phyloP scores from a whole-genome alignment of 257 asterid genomes.

The Knoxia roxburghii region DNA sequence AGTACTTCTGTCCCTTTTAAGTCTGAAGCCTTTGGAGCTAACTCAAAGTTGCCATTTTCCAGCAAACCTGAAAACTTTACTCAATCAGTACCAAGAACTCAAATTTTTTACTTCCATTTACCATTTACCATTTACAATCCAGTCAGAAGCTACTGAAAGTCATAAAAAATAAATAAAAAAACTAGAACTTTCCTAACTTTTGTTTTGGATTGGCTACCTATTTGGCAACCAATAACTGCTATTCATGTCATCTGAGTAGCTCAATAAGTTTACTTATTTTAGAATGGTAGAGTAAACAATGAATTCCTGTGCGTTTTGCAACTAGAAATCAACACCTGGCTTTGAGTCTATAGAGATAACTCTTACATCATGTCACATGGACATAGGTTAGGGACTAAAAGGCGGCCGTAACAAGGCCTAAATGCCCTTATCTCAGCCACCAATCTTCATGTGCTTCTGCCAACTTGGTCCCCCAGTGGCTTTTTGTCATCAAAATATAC shows the following conservation, averaged over 20 bases:
- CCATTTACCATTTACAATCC: neutral
- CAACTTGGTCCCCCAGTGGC: neutral
- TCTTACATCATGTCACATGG: neutral
- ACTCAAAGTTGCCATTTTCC: constrained; percentile 87
- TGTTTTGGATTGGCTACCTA: too few relatives aligned
- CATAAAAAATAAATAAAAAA: too few relatives aligned
- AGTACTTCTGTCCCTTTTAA: constrained; percentile 68
- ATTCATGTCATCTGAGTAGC: too few relatives aligned
- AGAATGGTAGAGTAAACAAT: neutral
- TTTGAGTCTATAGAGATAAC: neutral
- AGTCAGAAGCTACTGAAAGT: neutral
- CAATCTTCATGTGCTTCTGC: constrained; percentile 5
- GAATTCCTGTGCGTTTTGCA: neutral
- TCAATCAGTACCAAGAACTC: neutral
- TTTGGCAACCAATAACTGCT: too few relatives aligned
- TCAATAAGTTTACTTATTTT: neutral
- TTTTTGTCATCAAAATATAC: neutral
- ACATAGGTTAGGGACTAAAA: neutral
- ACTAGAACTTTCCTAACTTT: too few relatives aligned
- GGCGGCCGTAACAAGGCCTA: neutral
- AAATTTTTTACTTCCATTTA: too few relatives aligned
- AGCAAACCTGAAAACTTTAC: constrained; percentile 47
- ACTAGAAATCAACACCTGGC: neutral
- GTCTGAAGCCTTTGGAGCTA: constrained; percentile 41
- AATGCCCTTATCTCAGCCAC: constrained; percentile 3